phyloP scores from a whole-genome alignment of 768 basidiomycete genomes.

The Scleroderma citrinum region DNA sequence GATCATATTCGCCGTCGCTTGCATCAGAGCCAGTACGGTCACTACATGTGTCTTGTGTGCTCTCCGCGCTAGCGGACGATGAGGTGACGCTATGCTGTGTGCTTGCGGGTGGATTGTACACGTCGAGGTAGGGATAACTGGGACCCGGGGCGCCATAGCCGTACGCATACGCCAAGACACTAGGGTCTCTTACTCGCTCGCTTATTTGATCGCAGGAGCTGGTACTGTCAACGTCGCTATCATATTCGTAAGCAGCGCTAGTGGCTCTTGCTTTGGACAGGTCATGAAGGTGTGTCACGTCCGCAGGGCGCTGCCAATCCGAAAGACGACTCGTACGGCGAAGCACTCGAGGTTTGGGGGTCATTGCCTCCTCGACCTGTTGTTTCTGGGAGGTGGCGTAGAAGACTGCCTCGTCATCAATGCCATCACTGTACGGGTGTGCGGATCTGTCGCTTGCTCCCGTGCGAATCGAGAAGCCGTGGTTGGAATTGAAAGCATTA shows the following conservation, averaged over 20 bases:
- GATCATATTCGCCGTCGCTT: constrained; percentile 9
- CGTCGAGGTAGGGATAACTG: constrained; percentile 27
- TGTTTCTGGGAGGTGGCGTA: constrained; percentile 12
- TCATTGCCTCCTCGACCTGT: constrained; percentile 3
- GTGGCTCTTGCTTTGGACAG: constrained; percentile 4
- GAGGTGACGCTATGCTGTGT: background rate
- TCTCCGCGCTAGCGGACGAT: background rate
- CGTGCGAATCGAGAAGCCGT: background rate
- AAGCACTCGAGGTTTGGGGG: constrained; percentile 13
- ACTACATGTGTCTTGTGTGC: constrained; percentile 2
- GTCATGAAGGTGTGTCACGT: background rate
- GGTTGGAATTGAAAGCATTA: background rate
- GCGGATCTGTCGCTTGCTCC: background rate
- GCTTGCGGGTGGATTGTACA: constrained; percentile 20
- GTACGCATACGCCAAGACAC: constrained; percentile 15
- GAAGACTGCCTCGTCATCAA: background rate
- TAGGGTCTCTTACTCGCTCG: background rate
- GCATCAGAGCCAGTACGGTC: background rate
- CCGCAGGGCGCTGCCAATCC: constrained; percentile 1
- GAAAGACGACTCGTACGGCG: constrained; percentile 19
- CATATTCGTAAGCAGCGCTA: background rate
- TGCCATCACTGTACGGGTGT: background rate
- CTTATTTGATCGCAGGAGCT: background rate
- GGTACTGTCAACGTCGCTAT: background rate
- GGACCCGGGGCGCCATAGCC: constrained; percentile 23